A percentile compares a stretch with the other conserved stretches of the same genome.
Evolutionary conservation across 345 rosid species (phyloP).

Genomic region (Eutrema heterophyllum): DNA sequence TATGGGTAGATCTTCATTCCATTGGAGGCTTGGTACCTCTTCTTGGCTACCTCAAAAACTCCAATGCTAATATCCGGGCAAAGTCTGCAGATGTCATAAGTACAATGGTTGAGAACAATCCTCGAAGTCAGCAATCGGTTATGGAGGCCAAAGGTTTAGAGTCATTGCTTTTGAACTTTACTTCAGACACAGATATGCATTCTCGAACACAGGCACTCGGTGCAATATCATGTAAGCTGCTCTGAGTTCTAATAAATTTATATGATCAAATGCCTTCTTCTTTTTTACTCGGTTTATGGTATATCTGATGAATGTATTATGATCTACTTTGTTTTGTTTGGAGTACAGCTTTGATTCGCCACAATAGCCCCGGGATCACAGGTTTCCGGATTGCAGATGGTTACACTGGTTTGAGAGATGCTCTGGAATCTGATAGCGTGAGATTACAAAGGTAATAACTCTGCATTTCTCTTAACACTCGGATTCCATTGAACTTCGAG

Average conservation of each 20-base stretch:
- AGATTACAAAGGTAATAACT: constrained; percentile 74
- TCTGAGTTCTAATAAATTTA: neutral
- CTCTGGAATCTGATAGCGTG: constrained; percentile 61
- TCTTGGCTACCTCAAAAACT: constrained; percentile 19
- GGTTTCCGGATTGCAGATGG: constrained; percentile 78
- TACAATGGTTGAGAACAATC: constrained; percentile 89
- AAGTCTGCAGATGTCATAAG: constrained; percentile 81
- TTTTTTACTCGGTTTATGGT: neutral
- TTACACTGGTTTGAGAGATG: constrained; percentile 66
- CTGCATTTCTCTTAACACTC: neutral
- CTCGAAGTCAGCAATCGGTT: constrained; percentile 49
- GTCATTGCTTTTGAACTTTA: constrained; percentile 33
- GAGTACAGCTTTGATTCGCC: constrained; percentile 64
- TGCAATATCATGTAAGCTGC: constrained; percentile 78
- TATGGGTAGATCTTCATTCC: constrained; percentile 22
- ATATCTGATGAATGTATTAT: neutral
- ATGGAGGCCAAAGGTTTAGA: constrained; percentile 43
- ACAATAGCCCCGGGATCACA: constrained; percentile 59
- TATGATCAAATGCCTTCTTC: neutral
- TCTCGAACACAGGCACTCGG: constrained; percentile 79
- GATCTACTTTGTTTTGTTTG: neutral
- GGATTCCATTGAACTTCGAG: neutral
- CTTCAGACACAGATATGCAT: constrained; percentile 57
- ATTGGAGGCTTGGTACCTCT: constrained; percentile 26
- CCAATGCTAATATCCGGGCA: constrained; percentile 69